phyloP scores from a whole-genome alignment of 2,329 filamentous ascomycete genomes.

The Aspergillus tanneri region DNA sequence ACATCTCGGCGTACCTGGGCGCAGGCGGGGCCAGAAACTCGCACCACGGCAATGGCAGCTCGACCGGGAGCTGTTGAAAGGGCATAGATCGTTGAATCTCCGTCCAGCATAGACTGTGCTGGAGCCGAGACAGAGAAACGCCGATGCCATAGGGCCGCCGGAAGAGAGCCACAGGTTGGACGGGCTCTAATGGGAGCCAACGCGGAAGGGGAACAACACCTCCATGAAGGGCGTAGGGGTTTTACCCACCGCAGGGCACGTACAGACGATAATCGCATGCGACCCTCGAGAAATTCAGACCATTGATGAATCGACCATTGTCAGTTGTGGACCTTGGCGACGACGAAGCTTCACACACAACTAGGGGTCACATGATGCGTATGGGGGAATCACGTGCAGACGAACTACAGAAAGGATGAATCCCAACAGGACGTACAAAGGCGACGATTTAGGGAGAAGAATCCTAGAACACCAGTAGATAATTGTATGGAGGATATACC shows the following conservation, averaged over 20 bases:
- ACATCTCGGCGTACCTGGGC: slow-evolving; percentile 53
- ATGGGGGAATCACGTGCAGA: slow-evolving; percentile 4
- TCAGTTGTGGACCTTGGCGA: neutral
- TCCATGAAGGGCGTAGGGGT: slow-evolving; percentile 27
- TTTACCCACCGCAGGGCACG: slow-evolving; percentile 27
- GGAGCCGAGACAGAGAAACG: slow-evolving; percentile 24
- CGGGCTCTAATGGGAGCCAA: slow-evolving; percentile 10
- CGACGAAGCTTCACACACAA: no score
- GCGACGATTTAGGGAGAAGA: neutral
- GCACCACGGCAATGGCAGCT: slow-evolving; percentile 86
- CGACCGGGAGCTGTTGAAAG: slow-evolving; percentile 81
- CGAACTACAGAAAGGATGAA: neutral
- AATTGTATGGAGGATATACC: slow-evolving; percentile 14
- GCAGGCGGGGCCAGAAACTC: slow-evolving; percentile 79
- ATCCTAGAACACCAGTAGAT: neutral
- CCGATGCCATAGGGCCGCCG: slow-evolving; percentile 13
- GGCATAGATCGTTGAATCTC: slow-evolving; percentile 75
- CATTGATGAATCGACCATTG: neutral
- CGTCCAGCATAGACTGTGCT: slow-evolving; percentile 23
- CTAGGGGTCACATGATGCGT: neutral
- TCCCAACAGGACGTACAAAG: neutral
- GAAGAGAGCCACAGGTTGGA: slow-evolving; percentile 15
- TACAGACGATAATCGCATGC: slow-evolving; percentile 32
- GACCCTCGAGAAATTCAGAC: no score
- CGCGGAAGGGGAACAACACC: slow-evolving; percentile 3